A percentile compares a stretch with the other conserved stretches of the same genome.
Conservation (phyloP, 1,284 basidiomycete species). For the Pseudozyma flocculosa region DNA sequence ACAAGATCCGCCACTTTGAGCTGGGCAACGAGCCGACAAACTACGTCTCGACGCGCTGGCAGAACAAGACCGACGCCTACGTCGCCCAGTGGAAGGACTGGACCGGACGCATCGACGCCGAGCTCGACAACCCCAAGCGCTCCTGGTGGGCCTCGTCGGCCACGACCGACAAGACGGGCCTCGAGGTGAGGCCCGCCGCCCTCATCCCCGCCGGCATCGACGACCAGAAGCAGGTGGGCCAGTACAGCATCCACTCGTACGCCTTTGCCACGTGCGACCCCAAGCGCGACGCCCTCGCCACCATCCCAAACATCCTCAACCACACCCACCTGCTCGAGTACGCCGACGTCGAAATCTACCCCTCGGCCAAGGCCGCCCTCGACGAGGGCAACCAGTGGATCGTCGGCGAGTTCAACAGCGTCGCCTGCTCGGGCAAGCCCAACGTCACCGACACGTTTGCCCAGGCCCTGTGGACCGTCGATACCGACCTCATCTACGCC, state of each 20-base stretch:
- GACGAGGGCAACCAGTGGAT: constrained; percentile 3
- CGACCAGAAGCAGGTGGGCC: neutral
- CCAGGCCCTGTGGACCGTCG: constrained; percentile 7
- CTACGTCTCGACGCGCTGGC: constrained; percentile 3
- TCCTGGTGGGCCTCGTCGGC: constrained; percentile 10
- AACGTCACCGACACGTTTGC: constrained; percentile 9
- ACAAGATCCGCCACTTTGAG: constrained; percentile 3
- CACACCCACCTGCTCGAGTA: constrained; percentile 4
- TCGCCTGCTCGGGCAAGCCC: constrained; percentile 8
- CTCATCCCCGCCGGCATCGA: constrained; percentile 10
- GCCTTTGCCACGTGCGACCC: constrained; percentile 10
- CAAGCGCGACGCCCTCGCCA: constrained; percentile 1
- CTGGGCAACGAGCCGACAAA: constrained; percentile 9
- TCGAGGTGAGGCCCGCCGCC: constrained; percentile 6
- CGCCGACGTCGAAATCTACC: constrained; percentile 6
- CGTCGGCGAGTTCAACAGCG: constrained; percentile 6
- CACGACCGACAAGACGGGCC: constrained; percentile 2
- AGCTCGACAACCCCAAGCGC: neutral
- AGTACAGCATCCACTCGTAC: constrained; percentile 11
- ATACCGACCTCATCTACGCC: constrained; percentile 9
- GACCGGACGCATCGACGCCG: constrained; percentile 1
- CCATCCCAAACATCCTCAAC: constrained; percentile 7
- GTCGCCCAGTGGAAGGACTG: constrained; percentile 10
- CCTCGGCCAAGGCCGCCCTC: constrained; percentile 3
- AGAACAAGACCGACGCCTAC: constrained; percentile 2